Conservation (phyloP, 257 asterid genomes). For the Salvia splendens region DNA sequence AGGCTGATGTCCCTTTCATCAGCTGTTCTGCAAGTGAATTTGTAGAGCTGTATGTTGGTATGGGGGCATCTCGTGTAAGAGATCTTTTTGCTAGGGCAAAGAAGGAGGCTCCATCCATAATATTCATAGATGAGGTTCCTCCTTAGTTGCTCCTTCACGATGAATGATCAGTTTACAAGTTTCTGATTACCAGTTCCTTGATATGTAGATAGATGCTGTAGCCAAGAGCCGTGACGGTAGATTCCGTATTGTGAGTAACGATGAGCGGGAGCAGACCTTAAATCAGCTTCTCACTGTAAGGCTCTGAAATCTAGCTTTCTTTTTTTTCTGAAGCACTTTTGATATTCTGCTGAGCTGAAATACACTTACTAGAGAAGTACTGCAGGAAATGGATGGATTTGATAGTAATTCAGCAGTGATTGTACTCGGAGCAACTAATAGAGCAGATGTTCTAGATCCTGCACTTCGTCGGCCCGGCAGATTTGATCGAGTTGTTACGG, state of each 20-base stretch:
- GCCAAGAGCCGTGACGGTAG: constrained; percentile 99
- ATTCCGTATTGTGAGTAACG: constrained; percentile 92
- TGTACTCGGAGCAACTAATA: constrained; percentile 98
- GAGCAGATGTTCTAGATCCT: constrained; percentile 96
- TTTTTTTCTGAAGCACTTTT: constrained; percentile 17
- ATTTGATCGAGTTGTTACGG: constrained; percentile 97
- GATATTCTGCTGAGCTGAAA: constrained; percentile 21
- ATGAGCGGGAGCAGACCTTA: constrained; percentile 95
- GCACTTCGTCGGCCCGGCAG: constrained; percentile 99
- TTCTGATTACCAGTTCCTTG: constrained; percentile 33
- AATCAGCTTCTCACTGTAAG: constrained; percentile 98
- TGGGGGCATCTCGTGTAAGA: constrained; percentile 99
- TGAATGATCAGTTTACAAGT: constrained; percentile 24
- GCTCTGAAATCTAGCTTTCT: constrained; percentile 27
- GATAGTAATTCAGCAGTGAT: constrained; percentile 98
- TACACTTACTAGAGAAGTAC: constrained; percentile 34
- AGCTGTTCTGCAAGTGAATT: constrained; percentile 99
- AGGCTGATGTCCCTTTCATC: constrained; percentile 96
- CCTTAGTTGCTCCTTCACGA: constrained; percentile 23
- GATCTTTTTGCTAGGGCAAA: constrained; percentile 98
- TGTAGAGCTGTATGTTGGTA: constrained; percentile 96
- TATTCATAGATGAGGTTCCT: constrained; percentile 94
- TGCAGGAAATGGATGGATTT: constrained; percentile 99
- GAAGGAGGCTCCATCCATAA: constrained; percentile 97
- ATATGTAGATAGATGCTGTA: constrained; percentile 94